Percentiles rank a stretch among this genome's conserved stretches.
Evolutionary conservation across 2,329 filamentous ascomycete genomes (phyloP).

Genomic region (Thelonectria olida): DNA sequence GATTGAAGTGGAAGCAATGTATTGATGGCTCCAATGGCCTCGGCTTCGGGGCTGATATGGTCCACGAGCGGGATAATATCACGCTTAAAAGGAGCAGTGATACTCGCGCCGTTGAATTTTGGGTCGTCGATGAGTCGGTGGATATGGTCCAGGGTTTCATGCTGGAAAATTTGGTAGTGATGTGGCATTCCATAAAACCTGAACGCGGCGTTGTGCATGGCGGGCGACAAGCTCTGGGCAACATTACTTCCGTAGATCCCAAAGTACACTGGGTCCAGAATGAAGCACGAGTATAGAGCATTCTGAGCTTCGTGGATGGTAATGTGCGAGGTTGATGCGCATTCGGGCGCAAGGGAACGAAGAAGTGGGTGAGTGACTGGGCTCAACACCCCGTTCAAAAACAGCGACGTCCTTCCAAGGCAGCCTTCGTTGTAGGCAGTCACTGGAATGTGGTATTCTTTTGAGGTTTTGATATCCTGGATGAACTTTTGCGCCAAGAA

Average conservation of each 20-base stretch:
- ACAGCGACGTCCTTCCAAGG: slow-evolving; percentile 15
- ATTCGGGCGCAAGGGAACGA: neutral
- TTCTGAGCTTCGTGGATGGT: slow-evolving; percentile 23
- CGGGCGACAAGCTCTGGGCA: slow-evolving; percentile 16
- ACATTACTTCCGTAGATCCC: slow-evolving; percentile 24
- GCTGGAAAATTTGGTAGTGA: slow-evolving; percentile 8
- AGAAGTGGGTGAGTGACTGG: slow-evolving; percentile 18
- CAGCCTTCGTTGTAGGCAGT: slow-evolving; percentile 19
- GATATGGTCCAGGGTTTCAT: slow-evolving; percentile 1
- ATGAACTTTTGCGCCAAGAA: slow-evolving; percentile 15
- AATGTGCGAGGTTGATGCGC: neutral
- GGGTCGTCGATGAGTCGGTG: slow-evolving; percentile 42
- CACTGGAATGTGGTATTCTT: slow-evolving; percentile 1
- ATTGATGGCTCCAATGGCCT: slow-evolving; percentile 71
- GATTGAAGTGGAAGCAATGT: slow-evolving; percentile 69
- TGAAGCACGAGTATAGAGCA: slow-evolving; percentile 19
- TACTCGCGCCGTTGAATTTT: slow-evolving; percentile 68
- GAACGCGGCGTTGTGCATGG: slow-evolving; percentile 24
- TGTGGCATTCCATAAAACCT: slow-evolving; percentile 21
- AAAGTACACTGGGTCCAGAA: slow-evolving; percentile 17
- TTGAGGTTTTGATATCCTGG: slow-evolving; percentile 6
- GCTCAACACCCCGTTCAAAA: slow-evolving; percentile 12
- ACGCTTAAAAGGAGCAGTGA: slow-evolving; percentile 70
- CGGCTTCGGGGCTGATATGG: slow-evolving; percentile 67
- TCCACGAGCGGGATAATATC: slow-evolving; percentile 66